Conservation (phyloP, 805 yeast genomes). For the Candida andamanensis region DNA sequence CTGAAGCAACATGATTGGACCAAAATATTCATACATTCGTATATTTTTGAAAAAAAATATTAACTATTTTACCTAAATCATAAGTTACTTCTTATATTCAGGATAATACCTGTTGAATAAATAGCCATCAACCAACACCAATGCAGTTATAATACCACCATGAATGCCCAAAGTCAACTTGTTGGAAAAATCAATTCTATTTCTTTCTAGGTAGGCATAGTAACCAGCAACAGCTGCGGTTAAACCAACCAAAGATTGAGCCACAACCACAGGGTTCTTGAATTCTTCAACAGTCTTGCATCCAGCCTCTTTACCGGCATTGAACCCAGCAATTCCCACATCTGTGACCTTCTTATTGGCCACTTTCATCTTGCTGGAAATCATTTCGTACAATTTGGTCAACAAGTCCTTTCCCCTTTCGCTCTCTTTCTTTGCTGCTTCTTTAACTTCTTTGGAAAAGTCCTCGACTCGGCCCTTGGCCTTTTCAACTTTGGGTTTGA, state of each 20-base stretch:
- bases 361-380: slow-evolving; percentile 2
- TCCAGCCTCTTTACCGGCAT: slow-evolving; percentile 12
- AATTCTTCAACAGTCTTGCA: slow-evolving; percentile 34
- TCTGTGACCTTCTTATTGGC: slow-evolving; percentile 4
- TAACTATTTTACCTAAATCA: slow-evolving; percentile 11
- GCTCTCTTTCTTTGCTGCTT: slow-evolving; percentile 13
- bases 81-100: slow-evolving; percentile 40
- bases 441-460: slow-evolving; percentile 10
- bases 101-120: slow-evolving; percentile 52
- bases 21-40: too few species aligned
- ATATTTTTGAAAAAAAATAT: too few species aligned
- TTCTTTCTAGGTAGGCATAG: slow-evolving; percentile 47
- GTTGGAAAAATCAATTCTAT: slow-evolving; percentile 42
- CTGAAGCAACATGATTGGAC: too few species aligned
- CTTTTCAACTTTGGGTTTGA: slow-evolving; percentile 15
- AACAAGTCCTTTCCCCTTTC: slow-evolving; percentile 17
- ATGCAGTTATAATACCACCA: slow-evolving; percentile 49
- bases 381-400: slow-evolving; percentile 12
- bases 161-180: slow-evolving; percentile 43
- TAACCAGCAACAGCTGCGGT: slow-evolving; percentile 46
- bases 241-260: slow-evolving; percentile 47
- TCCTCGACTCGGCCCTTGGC: slow-evolving; percentile 15
- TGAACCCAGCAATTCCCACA: slow-evolving; percentile 10
- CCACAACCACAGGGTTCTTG: slow-evolving; percentile 57
- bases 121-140: slow-evolving; percentile 50